Evolutionary conservation across 306 rosid genomes (phyloP).

Genomic region (Mimosa pudica): DNA sequence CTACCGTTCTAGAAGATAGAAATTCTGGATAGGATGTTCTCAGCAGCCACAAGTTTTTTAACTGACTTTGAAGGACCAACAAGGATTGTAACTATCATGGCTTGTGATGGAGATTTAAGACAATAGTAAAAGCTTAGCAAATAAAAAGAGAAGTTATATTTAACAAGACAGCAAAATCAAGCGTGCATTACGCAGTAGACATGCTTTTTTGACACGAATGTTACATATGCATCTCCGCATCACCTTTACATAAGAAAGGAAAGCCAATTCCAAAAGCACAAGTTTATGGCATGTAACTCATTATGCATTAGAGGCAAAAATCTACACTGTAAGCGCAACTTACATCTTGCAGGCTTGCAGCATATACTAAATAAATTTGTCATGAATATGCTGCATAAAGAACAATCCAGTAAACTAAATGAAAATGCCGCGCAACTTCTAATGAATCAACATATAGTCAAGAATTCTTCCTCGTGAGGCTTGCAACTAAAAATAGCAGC

Average conservation of each 20-base stretch:
- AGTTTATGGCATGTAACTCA: neutral
- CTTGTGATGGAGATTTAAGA: neutral
- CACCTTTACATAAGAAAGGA: neutral
- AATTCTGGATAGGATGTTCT: neutral
- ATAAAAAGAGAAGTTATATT: neutral
- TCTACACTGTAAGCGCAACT: neutral
- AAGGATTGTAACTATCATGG: neutral
- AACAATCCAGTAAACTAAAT: slow-evolving; percentile 1
- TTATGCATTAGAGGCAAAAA: neutral
- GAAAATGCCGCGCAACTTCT: slow-evolving; percentile 18
- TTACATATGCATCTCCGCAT: neutral
- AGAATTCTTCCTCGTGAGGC: slow-evolving; percentile 13
- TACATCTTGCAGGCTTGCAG: neutral
- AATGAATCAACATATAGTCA: neutral
- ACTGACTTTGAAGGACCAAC: neutral
- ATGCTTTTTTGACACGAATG: neutral
- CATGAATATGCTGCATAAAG: neutral
- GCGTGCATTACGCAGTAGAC: neutral
- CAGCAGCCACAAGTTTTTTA: neutral
- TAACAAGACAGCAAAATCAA: neutral
- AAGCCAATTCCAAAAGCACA: neutral
- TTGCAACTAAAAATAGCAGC: slow-evolving; percentile 19
- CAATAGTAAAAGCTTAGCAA: neutral
- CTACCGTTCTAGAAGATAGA: neutral
- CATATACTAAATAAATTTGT: neutral